These are phyloP conservation scores for Trametes pubescens DNA, from an alignment of 1,284 basidiomycete species.

Conservation along the genomic window DNA sequence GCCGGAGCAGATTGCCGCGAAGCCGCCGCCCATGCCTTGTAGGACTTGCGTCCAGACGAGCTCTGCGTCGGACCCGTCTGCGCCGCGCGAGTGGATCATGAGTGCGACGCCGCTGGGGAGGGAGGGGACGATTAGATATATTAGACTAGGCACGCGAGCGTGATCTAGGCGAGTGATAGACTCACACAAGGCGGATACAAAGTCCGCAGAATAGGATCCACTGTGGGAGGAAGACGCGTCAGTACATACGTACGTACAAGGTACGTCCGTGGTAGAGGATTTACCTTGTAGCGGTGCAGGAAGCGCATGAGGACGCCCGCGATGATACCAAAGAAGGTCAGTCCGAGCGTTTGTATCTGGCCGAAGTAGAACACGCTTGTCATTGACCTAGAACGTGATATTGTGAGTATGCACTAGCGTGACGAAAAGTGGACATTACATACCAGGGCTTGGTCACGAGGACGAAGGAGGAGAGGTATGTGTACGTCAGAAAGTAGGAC, in stretches of 20 bases:
- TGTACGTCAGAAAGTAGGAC: conserved; percentile 69
- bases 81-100: conserved; percentile 77
- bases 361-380: conserved; percentile 63
- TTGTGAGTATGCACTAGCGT: not conserved
- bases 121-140: not conserved
- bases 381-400: conserved; percentile 49
- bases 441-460: conserved; percentile 69
- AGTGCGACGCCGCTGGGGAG: conserved; percentile 64
- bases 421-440: not conserved
- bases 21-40: conserved; percentile 84
- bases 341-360: conserved; percentile 63
- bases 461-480: conserved; percentile 69
- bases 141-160: not conserved
- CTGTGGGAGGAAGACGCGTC: conserved; percentile 42
- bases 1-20: conserved; percentile 74
- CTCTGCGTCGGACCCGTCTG: conserved; percentile 64
- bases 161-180: conserved; percentile 19
- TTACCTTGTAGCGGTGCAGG: conserved; percentile 61
- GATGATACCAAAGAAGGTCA: conserved; percentile 71
- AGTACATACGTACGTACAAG: conserved; percentile 1
- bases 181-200: conserved; percentile 63
- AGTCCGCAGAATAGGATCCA: conserved; percentile 73
- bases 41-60: conserved; percentile 77
- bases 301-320: conserved; percentile 67
- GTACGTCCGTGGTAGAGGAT: not conserved